Percentiles rank a stretch among this genome's conserved stretches.
phyloP scores from a whole-genome alignment of 305 asterid species.

The Fraxinus velutina region DNA sequence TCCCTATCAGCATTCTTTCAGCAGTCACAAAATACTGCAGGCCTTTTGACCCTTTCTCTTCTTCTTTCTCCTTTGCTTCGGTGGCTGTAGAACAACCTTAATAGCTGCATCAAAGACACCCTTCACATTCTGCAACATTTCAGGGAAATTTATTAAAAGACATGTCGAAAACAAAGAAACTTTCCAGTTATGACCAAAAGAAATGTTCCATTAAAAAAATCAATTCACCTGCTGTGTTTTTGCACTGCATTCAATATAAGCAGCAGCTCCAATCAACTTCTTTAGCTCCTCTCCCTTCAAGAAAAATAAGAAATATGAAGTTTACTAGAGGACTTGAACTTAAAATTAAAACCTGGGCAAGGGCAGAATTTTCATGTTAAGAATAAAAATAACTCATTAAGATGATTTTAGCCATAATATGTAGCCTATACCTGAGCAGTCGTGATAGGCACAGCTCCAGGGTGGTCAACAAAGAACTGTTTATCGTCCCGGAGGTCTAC shows the following conservation, averaged over 20 bases:
- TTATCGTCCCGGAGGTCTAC: conserved; percentile 63
- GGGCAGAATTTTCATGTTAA: neutral
- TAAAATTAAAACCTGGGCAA: neutral
- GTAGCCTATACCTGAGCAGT: conserved; percentile 32
- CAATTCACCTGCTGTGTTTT: conserved; percentile 56
- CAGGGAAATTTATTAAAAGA: neutral
- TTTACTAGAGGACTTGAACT: neutral
- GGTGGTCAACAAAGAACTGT: conserved; percentile 52
- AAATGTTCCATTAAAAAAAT: neutral
- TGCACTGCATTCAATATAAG: conserved; percentile 63
- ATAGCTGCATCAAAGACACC: conserved; percentile 68
- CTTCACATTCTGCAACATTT: conserved; percentile 49
- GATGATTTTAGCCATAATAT: neutral
- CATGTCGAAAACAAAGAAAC: neutral
- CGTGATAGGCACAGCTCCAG: conserved; percentile 52
- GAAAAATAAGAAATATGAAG: conserved; percentile 4
- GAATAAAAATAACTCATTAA: neutral
- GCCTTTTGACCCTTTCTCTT: conserved; percentile 38
- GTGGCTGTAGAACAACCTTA: conserved; percentile 63
- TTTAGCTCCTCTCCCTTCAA: conserved; percentile 63
- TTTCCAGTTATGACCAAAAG: neutral
- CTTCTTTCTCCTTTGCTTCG: conserved; percentile 48
- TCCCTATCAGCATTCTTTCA: neutral
- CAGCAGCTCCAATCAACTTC: conserved; percentile 61
- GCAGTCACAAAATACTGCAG: conserved; percentile 50